Evolutionary conservation across 306 rosid species (phyloP), one percentile per base, ranked within the genome.

Genomic region (Comarum palustre): DNA sequence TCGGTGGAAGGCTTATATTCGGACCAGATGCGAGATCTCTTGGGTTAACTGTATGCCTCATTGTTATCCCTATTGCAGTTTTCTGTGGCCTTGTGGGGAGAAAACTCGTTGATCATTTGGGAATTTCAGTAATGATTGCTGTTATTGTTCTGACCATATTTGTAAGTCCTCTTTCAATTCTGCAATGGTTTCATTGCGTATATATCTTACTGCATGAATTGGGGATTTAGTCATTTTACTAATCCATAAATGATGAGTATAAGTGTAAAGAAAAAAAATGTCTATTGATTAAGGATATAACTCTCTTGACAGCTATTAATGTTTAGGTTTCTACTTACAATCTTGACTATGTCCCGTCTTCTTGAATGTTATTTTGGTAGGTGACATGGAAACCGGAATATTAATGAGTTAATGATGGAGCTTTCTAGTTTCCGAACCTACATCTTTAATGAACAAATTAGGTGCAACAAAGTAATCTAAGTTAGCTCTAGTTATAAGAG

Each of bases 11-110:
- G 77, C 77, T 80, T 65, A 65, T 80, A 75, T 80, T 80, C 12
- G 83, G 83, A 71, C 83, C 83, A 1, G 83, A 80, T 80, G 76
- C 71, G 11, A 80, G 84, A 66, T 75, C 84, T 32, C 57, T 80
- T n/a, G 47, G 63, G 29, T 70, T 80, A 64, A 80, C 84, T 2
- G 57, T 80, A 11, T 63, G 48, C 52, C 84, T 80, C 68, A 66
- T 80, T 32, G 62, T 61, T 9, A 79, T 19, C 39, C 84, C 84
- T 15, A 50, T 71, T 47, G 73, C 73, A 54, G 58, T 75, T 71
- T 80, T 80, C 77, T 80, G 84, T 38, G 66, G 43, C 74, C 65
- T 80, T 66, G 84, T 80, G 39, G 84, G 65, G 4, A 71, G 77
- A 55, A 75, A 80, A 71, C 80, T 80, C 11, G 12, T 75, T 14